Conservation (phyloP, 2,329 filamentous ascomycete species). For the Trichoderma sp. region DNA sequence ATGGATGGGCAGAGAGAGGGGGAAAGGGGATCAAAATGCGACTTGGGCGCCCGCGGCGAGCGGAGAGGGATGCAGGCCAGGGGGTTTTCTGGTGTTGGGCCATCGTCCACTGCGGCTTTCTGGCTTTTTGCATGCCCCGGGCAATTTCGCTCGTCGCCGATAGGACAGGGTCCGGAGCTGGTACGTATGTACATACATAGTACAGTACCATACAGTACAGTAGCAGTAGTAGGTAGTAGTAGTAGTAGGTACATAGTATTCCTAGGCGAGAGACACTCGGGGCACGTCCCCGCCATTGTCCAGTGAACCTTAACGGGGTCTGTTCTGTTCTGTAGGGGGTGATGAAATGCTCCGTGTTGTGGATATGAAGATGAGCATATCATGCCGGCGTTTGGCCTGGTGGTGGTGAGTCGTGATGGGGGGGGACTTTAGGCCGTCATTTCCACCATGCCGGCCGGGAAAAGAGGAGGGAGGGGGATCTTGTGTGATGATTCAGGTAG, state of each 20-base stretch:
- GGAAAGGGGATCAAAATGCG: background rate
- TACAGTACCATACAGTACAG: too few relatives aligned
- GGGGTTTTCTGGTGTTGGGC: background rate
- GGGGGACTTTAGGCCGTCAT: background rate
- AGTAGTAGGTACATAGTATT: too few relatives aligned
- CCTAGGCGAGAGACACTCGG: background rate
- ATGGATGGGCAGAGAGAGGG: background rate
- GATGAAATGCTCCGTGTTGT: background rate
- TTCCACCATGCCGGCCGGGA: background rate
- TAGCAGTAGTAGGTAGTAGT: too few relatives aligned
- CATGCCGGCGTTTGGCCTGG: background rate
- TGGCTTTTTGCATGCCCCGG: slow-evolving; percentile 1
- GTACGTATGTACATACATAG: too few relatives aligned
- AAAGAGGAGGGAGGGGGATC: background rate
- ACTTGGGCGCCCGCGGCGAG: background rate
- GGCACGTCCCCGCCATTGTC: background rate
- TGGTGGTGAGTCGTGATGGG: background rate
- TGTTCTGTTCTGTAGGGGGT: slow-evolving; percentile 11
- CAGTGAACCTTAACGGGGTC: background rate
- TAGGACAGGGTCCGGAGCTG: background rate
- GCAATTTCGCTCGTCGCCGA: slow-evolving; percentile 14
- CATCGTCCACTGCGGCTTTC: background rate
- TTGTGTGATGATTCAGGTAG: background rate
- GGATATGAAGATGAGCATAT: background rate
- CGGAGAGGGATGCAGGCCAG: slow-evolving; percentile 7